phyloP scores from a whole-genome alignment of 257 asterid species.

The Capsicum baccatum region DNA sequence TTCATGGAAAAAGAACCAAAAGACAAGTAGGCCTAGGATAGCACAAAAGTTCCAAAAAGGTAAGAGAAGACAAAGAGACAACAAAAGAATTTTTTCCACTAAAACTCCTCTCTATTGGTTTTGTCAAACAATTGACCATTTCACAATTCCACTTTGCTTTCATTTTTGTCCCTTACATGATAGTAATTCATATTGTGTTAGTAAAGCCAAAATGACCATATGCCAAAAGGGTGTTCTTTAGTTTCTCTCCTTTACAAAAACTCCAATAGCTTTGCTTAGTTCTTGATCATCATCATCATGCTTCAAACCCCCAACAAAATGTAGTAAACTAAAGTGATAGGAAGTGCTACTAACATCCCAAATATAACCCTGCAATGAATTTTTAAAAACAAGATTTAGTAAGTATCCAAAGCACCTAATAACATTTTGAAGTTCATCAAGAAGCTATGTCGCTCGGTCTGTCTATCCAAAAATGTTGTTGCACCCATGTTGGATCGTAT shows the following conservation, averaged over 20 bases:
- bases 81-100: slow-evolving; percentile 33
- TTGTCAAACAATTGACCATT: slow-evolving; percentile 23
- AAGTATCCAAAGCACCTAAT: not conserved
- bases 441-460: no score
- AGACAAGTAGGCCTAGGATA: slow-evolving; percentile 31
- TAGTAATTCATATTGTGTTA: slow-evolving; percentile 40
- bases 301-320: slow-evolving; percentile 78
- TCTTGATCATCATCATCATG: slow-evolving; percentile 4
- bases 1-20: slow-evolving; percentile 44
- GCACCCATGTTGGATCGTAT: no score
- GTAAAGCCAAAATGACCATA: slow-evolving; percentile 52
- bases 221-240: slow-evolving; percentile 34
- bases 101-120: slow-evolving; percentile 30
- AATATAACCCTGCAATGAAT: slow-evolving; percentile 76
- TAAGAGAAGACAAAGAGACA: slow-evolving; percentile 32
- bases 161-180: slow-evolving; percentile 17
- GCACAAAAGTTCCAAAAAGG: slow-evolving; percentile 36
- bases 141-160: slow-evolving; percentile 30
- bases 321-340: slow-evolving; percentile 86
- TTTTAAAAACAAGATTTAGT: not conserved
- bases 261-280: slow-evolving; percentile 27
- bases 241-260: slow-evolving; percentile 44
- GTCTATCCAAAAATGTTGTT: no score
- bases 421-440: not conserved
- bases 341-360: slow-evolving; percentile 91